Conservation (phyloP, 1,284 basidiomycete species). For the Tremellales sp. region DNA sequence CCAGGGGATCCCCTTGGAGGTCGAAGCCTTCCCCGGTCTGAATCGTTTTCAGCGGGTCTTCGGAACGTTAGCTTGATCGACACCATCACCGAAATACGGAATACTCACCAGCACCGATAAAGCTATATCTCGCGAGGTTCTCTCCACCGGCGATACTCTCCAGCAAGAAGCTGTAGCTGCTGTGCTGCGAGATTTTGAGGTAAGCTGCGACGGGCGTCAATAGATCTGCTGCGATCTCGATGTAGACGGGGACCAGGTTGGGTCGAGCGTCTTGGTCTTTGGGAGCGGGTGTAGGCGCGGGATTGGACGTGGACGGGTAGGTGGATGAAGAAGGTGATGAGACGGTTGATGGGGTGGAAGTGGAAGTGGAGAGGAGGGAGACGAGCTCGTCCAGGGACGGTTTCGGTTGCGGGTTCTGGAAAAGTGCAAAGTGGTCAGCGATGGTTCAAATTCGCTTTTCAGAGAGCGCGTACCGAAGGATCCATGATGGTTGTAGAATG, state of each 20-base stretch:
- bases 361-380: conserved; percentile 25
- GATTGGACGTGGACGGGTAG: conserved; percentile 15
- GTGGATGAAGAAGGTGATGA: conserved; percentile 22
- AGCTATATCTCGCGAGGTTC: conserved; percentile 88
- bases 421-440: background rate
- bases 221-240: conserved; percentile 90
- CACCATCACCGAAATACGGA: background rate
- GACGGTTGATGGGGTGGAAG: conserved; percentile 37
- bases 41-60: conserved; percentile 89
- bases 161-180: conserved; percentile 86
- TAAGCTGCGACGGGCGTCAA: conserved; percentile 97
- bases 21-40: conserved; percentile 83
- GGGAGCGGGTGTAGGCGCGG: conserved; percentile 3
- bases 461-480: conserved; percentile 10
- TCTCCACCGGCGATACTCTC: conserved; percentile 90
- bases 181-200: conserved; percentile 85
- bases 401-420: conserved; percentile 13
- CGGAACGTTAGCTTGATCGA: background rate
- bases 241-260: conserved; percentile 70
- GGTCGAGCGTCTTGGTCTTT: conserved; percentile 20
- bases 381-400: conserved; percentile 37
- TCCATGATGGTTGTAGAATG: conserved; percentile 9
- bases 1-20: conserved; percentile 80
- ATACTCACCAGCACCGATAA: conserved; percentile 82
- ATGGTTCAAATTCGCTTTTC: background rate